A percentile compares a stretch with the other conserved stretches of the same genome.
phyloP scores from a whole-genome alignment of 2,329 filamentous ascomycete species.

The Stemphylium lycopersici region DNA sequence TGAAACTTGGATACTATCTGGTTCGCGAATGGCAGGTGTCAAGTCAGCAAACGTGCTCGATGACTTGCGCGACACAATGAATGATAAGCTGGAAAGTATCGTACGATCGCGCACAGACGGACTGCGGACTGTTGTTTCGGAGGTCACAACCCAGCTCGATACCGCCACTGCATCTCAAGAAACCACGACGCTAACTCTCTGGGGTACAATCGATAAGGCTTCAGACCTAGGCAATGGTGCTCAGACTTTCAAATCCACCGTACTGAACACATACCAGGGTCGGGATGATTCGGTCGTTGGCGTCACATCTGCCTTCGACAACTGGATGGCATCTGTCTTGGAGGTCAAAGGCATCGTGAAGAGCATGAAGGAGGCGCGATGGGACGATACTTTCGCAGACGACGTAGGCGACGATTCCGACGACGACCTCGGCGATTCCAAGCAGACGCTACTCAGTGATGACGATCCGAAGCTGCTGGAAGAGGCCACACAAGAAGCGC shows the following conservation, averaged over 20 bases:
- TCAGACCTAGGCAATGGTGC: conserved; percentile 71
- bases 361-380: conserved; percentile 69
- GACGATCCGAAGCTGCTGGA: conserved; percentile 72
- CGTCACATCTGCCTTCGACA: conserved; percentile 68
- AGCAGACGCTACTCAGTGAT: conserved; percentile 71
- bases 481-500: conserved; percentile 62
- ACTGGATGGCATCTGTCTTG: conserved; percentile 77
- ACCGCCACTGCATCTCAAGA: conserved; percentile 57
- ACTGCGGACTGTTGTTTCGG: conserved; percentile 68
- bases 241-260: conserved; percentile 69
- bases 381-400: conserved; percentile 77
- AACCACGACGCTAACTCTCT: conserved; percentile 63
- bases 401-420: conserved; percentile 74
- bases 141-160: conserved; percentile 67
- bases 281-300: conserved; percentile 69
- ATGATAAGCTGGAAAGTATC: conserved; percentile 68
- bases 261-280: conserved; percentile 74
- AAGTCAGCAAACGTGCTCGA: conserved; percentile 72
- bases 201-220: conserved; percentile 69
- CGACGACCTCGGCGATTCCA: conserved; percentile 71
- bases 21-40: conserved; percentile 68
- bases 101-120: conserved; percentile 68
- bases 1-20: conserved; percentile 76
- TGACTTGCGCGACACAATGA: conserved; percentile 71
- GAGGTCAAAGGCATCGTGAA: conserved; percentile 68